Base-by-base conservation (phyloP, 202 grass and related monocot genomes). In the Digitaria exilis region DNA sequence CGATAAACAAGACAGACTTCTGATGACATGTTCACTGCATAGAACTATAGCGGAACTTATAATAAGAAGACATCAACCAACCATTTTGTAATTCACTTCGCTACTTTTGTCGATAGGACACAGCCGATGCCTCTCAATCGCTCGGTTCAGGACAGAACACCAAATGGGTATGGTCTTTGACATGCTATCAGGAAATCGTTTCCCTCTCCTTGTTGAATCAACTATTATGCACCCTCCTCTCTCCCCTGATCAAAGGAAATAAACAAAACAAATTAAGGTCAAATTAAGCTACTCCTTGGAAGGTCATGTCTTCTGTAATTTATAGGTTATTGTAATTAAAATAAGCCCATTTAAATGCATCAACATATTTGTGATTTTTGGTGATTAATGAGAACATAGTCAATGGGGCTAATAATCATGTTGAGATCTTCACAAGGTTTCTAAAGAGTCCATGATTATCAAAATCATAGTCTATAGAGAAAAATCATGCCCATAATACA, bases 131-230 rank as follows among this genome's bases (percentile, higher is more conserved):
- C 94, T 95, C 79, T 93, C 77, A 34, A 98, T 93, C 1, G 84
- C 85, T 77, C 90, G 84, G 82, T 98, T 98, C 21, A 98, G 65
- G 24, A 98, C 87, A 31, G 84, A 91, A 1, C 91, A 88, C 95
- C 92, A 98, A 65, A 98, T 95, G 18, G 95, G 92, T 85, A 98
- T 98, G 49, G 92, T 98, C 82, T 98, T 98, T 73, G 95, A 93
- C 95, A 98, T 89, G 54, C 92, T 95, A 78, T 98, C 95, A 50
- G 95, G 92, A 77, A 98, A 98, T 25, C 90, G 82, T 73, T 98
- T 98, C 42, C 95, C 92, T 83, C 57, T 93, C 59, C 92, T 89
- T 42, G 92, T 98, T 55, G 95, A 98, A 90, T 98, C 95, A 49
- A 95, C 90, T 71, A 98, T 91, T 76, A 93, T 87, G 79, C 95